Percentiles rank a stretch among this genome's conserved stretches.
Evolutionary conservation across 768 basidiomycete species (phyloP).

Genomic region (Clitopilus hobsonii): DNA sequence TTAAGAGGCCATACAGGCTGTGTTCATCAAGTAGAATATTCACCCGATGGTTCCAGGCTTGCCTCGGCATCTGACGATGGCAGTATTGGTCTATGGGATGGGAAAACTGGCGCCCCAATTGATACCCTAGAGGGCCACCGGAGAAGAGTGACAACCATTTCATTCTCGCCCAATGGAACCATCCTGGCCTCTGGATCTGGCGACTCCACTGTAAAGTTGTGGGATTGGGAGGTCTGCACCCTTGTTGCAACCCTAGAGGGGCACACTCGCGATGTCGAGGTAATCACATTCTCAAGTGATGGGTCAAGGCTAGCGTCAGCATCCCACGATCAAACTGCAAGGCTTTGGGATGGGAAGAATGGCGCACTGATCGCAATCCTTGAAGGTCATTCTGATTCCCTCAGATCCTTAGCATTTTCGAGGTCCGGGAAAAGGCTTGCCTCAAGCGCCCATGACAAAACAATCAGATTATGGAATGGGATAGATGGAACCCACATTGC

Average conservation of each 20-base stretch:
- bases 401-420: not conserved
- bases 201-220: slow-evolving; percentile 2
- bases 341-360: not conserved
- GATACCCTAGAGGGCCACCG: slow-evolving; percentile 1
- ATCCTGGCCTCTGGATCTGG: slow-evolving; percentile 1
- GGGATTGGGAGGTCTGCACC: not conserved
- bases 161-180: slow-evolving; percentile 1
- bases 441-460: not conserved
- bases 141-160: not conserved
- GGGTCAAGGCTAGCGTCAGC: not conserved
- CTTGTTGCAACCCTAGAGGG: not conserved
- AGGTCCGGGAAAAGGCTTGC: not conserved
- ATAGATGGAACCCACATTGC: not conserved
- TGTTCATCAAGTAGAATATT: not conserved
- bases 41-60: not conserved
- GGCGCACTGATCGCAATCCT: not conserved
- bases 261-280: not conserved
- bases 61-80: not conserved
- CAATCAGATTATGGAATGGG: not conserved
- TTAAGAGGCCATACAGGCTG: not conserved
- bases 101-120: not conserved
- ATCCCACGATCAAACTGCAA: not conserved
- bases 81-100: not conserved
- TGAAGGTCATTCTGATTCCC: not conserved
- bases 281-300: not conserved